Percentiles rank a stretch among this genome's conserved stretches.
Conservation (phyloP, 768 basidiomycete genomes). For the Lepiota brunneoincarnata region DNA sequence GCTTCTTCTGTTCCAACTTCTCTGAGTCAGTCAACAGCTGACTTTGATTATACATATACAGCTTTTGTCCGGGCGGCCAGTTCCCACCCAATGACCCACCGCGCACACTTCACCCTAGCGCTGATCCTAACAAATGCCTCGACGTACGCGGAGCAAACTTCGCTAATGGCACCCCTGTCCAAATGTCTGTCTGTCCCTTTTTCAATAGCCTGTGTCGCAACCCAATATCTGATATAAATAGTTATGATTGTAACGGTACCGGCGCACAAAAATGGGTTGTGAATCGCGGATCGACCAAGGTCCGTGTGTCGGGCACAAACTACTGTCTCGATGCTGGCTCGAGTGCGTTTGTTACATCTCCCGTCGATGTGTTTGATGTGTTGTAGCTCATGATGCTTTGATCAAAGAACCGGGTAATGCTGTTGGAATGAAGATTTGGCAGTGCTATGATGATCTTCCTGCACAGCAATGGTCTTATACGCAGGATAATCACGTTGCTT, state of each 20-base stretch:
- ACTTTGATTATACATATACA: not conserved
- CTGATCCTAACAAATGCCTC: conserved; percentile 25
- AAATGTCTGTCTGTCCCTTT: too few species aligned
- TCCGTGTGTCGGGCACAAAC: conserved; percentile 19
- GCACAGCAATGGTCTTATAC: conserved; percentile 33
- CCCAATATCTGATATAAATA: too few species aligned
- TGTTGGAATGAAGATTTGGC: conserved; percentile 31
- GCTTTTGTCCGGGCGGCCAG: conserved; percentile 24
- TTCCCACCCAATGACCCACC: conserved; percentile 18
- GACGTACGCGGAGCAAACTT: conserved; percentile 30
- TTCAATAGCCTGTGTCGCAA: too few species aligned
- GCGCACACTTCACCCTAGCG: conserved; percentile 14
- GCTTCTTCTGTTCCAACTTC: not conserved
- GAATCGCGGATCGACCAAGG: conserved; percentile 13
- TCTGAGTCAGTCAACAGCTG: too few species aligned
- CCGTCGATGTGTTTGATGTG: too few species aligned
- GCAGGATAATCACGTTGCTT: conserved; percentile 25
- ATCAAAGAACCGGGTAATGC: conserved; percentile 26
- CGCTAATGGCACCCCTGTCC: conserved; percentile 30
- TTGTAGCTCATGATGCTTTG: not conserved
- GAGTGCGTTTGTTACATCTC: conserved; percentile 6
- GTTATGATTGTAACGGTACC: conserved; percentile 24
- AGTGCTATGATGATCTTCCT: conserved; percentile 29
- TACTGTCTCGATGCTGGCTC: conserved; percentile 23
- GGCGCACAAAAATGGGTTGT: conserved; percentile 22